Evolutionary conservation across 768 basidiomycete species (phyloP), one percentile per base, ranked within the genome.

Genomic region (Chiua virens): DNA sequence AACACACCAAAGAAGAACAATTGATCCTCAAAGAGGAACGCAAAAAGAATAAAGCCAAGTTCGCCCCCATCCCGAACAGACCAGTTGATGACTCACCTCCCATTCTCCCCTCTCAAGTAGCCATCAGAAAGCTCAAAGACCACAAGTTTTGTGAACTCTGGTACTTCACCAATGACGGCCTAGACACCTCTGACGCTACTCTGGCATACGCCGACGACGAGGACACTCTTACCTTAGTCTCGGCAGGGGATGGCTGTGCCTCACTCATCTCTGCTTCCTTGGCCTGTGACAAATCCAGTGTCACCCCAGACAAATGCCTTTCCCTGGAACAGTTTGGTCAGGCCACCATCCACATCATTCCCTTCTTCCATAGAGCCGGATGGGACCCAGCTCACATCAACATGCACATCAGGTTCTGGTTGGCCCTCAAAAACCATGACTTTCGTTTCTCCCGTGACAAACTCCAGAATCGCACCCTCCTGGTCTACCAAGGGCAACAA

Each of bases 401-500:
- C 44, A 42, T 42, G 28, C 42, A 42, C 11, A n/a, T 15, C 9
- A 6, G 10, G 0, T 56, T 60, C 45, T 60, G 56, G 56, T 17
- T 8, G 7, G 41, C 23, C 5, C 15, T 60, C 15, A 43, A 56
- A 20, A 8, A 5, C 3, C 59, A 60, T 28, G 17, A 27, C 2
- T 52, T 42, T 17, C 37, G 50, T 15, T 44, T 42, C 30, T 48
- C 59, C 4, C 11, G 23, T 3, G 34, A 56, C 21, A 45, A 49
- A 7, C 22, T 53, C 13, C 46, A 55, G n/a, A 43, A 52, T 17
- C 22, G 18, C 15, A 40, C 54, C 2, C 54, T 63, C 3, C 41
- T 63, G 3, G 15, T 46, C 2, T 63, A 60, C 48, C 56, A 63
- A 39, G 51, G 48, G 8, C 41, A 52, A 38, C 54, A 63, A 27